Evolutionary conservation across 169 alveolate species (phyloP), one percentile per base, ranked within the genome.

Genomic region (Cryptosporidium muris): DNA sequence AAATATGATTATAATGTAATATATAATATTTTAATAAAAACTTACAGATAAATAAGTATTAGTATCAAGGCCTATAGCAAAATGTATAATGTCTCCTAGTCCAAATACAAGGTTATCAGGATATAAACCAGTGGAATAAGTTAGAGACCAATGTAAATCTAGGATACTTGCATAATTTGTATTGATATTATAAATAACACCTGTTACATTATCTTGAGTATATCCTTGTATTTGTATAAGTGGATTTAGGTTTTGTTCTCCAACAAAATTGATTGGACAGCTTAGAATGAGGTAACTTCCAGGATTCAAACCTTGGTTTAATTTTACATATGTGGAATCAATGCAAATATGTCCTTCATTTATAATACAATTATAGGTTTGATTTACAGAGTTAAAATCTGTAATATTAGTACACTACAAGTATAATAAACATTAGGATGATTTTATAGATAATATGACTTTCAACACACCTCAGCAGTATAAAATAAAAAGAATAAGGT

Each of bases 321-420:
- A 25, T 58, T 45, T 43, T 7, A 74, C 63, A 16, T 66, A 74
- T 43, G 85, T 56, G 8, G 85, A n/a, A 37, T 74, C 60, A 1
- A 74, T 68, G 47, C 85, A 74, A 3, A 74, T 48, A 9, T 68
- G 66, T 42, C 85, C 85, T 42, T 74, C 85, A 43, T 74, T 68
- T 9, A 74, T 40, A 36, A 36, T 25, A n/a, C 85, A 74, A 2
- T 54, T 68, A 4, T 43, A 60, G 2, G 58, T 45, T 7, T 45
- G 40, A 4, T 40, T 12, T 9, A 74, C 60, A 1, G 51, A 12
- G 12, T 49, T 49, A 49, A 9, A 49, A 9, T 49, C 12, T 49
- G 54, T 9, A 9, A 11, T 38, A 16, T 64, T 64, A 54, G 2
- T 54, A 12, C 16, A 64, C 38, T 2, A 64, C 62, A n/a, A 54